Evolutionary conservation across 441 rosid species (phyloP).

Genomic region (Breynia disticha): DNA sequence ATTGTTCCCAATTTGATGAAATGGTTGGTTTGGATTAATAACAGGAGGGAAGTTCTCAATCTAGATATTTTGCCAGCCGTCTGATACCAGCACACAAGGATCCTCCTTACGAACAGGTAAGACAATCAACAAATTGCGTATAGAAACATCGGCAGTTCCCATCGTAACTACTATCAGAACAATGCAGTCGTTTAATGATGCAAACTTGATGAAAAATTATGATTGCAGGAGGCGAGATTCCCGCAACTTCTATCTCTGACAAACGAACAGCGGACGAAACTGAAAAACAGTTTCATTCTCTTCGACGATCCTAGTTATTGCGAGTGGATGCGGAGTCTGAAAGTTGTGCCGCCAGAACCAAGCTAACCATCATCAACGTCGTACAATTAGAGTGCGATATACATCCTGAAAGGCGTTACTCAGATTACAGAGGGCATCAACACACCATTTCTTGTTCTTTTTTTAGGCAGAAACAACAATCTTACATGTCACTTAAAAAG

Average conservation of each 20-base stretch:
- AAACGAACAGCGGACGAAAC: constrained; percentile 52
- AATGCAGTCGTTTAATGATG: background rate
- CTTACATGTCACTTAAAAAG: background rate
- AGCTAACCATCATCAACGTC: constrained; percentile 22
- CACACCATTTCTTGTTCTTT: background rate
- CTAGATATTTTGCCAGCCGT: constrained; percentile 82
- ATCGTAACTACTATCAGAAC: background rate
- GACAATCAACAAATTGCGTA: background rate
- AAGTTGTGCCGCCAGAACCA: constrained; percentile 83
- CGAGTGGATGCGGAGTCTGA: constrained; percentile 82
- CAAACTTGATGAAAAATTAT: constrained; percentile 2
- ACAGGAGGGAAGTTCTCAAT: constrained; percentile 96
- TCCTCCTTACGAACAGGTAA: constrained; percentile 95
- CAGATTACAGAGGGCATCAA: background rate
- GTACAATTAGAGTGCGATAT: constrained; percentile 8
- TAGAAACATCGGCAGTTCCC: too few relatives aligned
- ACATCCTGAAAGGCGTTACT: constrained; percentile 7
- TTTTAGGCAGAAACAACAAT: background rate
- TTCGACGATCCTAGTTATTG: constrained; percentile 91
- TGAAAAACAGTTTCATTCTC: constrained; percentile 75
- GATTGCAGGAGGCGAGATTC: constrained; percentile 82
- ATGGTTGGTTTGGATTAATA: constrained; percentile 13
- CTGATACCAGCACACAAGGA: constrained; percentile 96
- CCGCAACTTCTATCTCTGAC: constrained; percentile 68
- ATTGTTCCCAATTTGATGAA: constrained; percentile 5